These are phyloP conservation scores for Senna siamea DNA, from an alignment of 306 rosid genomes.

Conservation along the genomic window DNA sequence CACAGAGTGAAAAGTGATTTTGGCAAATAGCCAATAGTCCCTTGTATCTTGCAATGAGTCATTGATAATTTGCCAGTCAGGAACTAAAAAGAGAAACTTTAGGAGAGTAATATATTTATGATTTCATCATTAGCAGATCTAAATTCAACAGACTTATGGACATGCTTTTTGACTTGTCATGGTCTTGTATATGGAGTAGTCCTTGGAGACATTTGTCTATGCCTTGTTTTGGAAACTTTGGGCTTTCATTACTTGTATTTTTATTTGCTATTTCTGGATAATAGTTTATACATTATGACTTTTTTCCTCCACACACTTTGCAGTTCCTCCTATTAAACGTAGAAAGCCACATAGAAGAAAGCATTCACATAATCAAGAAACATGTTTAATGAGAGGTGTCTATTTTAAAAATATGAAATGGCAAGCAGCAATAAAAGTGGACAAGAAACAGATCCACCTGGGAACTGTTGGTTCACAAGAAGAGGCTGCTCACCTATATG, in stretches of 20 bases:
- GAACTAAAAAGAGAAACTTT: neutral
- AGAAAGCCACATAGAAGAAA: conserved; percentile 90
- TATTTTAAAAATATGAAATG: conserved; percentile 95
- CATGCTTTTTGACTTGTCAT: neutral
- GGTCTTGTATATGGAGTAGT: conserved; percentile 4
- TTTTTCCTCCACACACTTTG: conserved; percentile 33
- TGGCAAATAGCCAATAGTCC: neutral
- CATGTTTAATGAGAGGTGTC: conserved; percentile 85
- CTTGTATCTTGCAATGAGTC: neutral
- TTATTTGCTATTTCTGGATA: neutral
- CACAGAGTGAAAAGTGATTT: neutral
- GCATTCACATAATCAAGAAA: conserved; percentile 73
- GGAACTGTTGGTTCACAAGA: conserved; percentile 95
- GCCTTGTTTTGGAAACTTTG: neutral
- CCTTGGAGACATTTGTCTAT: neutral
- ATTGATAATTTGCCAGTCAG: neutral
- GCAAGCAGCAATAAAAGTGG: conserved; percentile 98
- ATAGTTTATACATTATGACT: neutral
- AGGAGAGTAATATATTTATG: neutral
- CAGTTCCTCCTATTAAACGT: conserved; percentile 83
- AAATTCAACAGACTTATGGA: neutral
- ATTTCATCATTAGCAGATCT: neutral
- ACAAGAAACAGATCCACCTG: conserved; percentile 95
- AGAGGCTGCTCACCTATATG: conserved; percentile 92
- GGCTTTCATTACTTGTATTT: conserved; percentile 3